A percentile compares a stretch with the other conserved stretches of the same genome.
These are phyloP conservation scores for Salix caprea DNA, from an alignment of 345 rosid species.

Conservation along the genomic window DNA sequence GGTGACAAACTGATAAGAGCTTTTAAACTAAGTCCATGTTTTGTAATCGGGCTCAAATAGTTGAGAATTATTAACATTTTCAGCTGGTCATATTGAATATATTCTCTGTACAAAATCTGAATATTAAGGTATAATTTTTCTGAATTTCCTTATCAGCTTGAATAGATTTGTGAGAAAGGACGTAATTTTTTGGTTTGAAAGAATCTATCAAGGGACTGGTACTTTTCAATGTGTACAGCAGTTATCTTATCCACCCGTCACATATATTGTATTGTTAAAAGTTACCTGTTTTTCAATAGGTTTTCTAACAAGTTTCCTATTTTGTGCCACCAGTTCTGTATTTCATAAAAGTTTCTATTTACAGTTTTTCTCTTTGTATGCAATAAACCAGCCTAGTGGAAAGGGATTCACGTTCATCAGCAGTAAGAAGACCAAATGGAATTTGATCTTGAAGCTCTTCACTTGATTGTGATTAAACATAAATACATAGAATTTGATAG, in stretches of 20 bases:
- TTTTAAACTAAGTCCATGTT: neutral
- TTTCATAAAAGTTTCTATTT: neutral
- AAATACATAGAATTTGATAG: neutral
- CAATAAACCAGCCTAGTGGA: neutral
- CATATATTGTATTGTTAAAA: too few species aligned
- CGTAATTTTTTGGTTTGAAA: neutral
- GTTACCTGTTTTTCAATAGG: neutral
- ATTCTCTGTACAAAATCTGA: neutral
- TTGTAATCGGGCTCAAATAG: neutral
- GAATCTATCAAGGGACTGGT: neutral
- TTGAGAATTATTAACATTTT: neutral
- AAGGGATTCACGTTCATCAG: neutral
- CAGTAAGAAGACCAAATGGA: neutral
- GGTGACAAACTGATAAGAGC: neutral
- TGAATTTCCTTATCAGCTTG: neutral
- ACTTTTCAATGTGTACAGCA: neutral
- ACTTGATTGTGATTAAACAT: neutral
- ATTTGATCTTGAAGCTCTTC: neutral
- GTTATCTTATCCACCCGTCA: too few species aligned
- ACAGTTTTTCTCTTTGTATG: neutral
- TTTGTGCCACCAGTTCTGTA: neutral
- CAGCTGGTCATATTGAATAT: neutral
- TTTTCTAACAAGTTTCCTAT: neutral
- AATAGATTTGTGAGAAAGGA: neutral
- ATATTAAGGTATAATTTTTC: neutral